phyloP scores from a whole-genome alignment of 257 asterid species.

The Penstemon barbatus region DNA sequence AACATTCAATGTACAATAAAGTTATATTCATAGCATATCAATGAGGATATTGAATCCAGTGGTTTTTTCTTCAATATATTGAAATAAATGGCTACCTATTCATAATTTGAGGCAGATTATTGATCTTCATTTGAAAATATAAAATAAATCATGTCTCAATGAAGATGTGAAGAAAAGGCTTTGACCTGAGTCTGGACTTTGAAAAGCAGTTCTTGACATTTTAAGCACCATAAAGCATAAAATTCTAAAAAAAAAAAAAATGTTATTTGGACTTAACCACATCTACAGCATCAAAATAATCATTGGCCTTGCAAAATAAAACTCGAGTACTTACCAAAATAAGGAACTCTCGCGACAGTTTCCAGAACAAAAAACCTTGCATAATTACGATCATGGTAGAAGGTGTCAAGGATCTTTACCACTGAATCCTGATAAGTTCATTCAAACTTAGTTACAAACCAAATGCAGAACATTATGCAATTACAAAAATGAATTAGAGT shows the following conservation, averaged over 20 bases:
- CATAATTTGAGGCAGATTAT: not conserved
- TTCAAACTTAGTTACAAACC: slow-evolving; percentile 18
- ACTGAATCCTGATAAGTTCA: slow-evolving; percentile 75
- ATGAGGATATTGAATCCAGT: slow-evolving; percentile 1
- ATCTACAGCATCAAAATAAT: slow-evolving; percentile 10
- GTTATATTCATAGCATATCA: not conserved
- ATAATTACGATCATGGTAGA: slow-evolving; percentile 80
- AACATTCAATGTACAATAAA: slow-evolving; percentile 11
- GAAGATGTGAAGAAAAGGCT: not conserved
- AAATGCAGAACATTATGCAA: too few relatives aligned
- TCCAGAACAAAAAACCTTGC: slow-evolving; percentile 94
- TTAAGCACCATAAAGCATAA: slow-evolving; percentile 1
- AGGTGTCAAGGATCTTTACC: slow-evolving; percentile 79
- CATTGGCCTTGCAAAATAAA: slow-evolving; percentile 17
- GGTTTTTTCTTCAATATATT: not conserved
- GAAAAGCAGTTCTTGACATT: not conserved
- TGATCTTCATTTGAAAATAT: not conserved
- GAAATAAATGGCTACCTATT: not conserved
- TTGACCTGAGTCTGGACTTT: slow-evolving; percentile 9
- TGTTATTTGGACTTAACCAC: not conserved
- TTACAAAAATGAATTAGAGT: too few relatives aligned
- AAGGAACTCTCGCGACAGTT: slow-evolving; percentile 98
- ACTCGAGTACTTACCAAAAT: slow-evolving; percentile 70
- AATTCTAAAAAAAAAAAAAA: not conserved
- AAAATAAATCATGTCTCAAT: not conserved